Percentiles rank a stretch among this genome's conserved stretches.
These are phyloP conservation scores for Glarea lozoyensis DNA, from an alignment of 495 filamentous ascomycete species.

Conservation along the genomic window DNA sequence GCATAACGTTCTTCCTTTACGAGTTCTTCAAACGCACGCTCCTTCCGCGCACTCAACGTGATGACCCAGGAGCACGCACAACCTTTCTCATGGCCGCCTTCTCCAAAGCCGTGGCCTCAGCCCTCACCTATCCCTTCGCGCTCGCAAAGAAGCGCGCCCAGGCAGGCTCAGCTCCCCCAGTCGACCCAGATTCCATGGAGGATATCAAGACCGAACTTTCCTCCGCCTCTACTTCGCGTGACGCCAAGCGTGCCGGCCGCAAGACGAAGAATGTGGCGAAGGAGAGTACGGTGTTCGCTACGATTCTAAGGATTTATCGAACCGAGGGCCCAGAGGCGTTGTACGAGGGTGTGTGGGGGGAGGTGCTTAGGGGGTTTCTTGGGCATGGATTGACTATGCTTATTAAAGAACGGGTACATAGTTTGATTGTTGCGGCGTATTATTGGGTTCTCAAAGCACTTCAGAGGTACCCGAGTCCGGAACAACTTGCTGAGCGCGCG, in stretches of 20 bases:
- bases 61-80: conserved; percentile 36
- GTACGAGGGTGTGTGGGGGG: conserved; percentile 69
- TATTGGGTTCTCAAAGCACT: conserved; percentile 13
- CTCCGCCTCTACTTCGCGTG: conserved; percentile 11
- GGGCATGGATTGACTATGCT: conserved; percentile 86
- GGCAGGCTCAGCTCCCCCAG: conserved; percentile 28
- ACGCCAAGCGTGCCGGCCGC: conserved; percentile 12
- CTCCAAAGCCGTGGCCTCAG: conserved; percentile 71
- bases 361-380: conserved; percentile 80
- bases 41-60: conserved; percentile 38
- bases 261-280: conserved; percentile 15
- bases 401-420: conserved; percentile 73
- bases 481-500: conserved; percentile 7
- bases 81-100: conserved; percentile 67
- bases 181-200: conserved; percentile 8
- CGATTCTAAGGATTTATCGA: conserved; percentile 52
- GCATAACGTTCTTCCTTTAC: conserved; percentile 78
- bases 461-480: conserved; percentile 13
- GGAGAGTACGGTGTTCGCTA: conserved; percentile 49
- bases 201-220: conserved; percentile 4
- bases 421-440: conserved; percentile 47
- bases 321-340: conserved; percentile 60
- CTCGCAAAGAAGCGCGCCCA: conserved; percentile 74
- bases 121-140: conserved; percentile 79
- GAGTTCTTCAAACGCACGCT: conserved; percentile 53